Evolutionary conservation across 106 monocot species (phyloP).

Genomic region (Platanthera zijinensis): DNA sequence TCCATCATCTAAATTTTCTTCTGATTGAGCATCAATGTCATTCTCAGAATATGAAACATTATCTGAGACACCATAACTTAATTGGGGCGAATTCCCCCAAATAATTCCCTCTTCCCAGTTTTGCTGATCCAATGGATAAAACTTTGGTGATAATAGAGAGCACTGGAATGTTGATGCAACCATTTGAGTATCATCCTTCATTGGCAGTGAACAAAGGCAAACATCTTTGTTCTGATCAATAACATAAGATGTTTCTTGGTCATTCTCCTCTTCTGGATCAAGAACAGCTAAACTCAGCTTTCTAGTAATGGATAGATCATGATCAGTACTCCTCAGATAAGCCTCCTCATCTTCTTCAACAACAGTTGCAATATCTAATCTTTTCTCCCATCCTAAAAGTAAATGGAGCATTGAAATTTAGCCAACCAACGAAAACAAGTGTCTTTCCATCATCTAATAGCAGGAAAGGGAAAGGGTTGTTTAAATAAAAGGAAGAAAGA

Average conservation of each 20-base stretch:
- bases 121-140: constrained; percentile 91
- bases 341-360: constrained; percentile 84
- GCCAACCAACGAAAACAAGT: not conserved
- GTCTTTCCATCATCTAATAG: not conserved
- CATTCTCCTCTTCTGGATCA: constrained; percentile 30
- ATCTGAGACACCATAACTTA: constrained; percentile 23
- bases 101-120: constrained; percentile 88
- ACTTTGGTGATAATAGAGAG: constrained; percentile 42
- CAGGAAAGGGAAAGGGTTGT: not conserved
- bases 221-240: constrained; percentile 31
- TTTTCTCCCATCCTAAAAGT: constrained; percentile 33
- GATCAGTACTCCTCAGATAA: constrained; percentile 42
- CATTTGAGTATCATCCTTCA: constrained; percentile 45
- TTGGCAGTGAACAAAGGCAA: constrained; percentile 57
- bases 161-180: constrained; percentile 19
- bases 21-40: constrained; percentile 27
- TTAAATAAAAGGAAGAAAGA: constrained; percentile 1
- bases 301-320: constrained; percentile 25
- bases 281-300: constrained; percentile 15
- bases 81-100: constrained; percentile 87
- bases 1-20: constrained; percentile 15
- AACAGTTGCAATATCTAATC: constrained; percentile 34
- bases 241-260: constrained; percentile 18
- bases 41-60: constrained; percentile 48
- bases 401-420: constrained; percentile 17